These are phyloP conservation scores for Pochonia chlamydosporia DNA, from an alignment of 2,329 filamentous ascomycete species.

Conservation along the genomic window DNA sequence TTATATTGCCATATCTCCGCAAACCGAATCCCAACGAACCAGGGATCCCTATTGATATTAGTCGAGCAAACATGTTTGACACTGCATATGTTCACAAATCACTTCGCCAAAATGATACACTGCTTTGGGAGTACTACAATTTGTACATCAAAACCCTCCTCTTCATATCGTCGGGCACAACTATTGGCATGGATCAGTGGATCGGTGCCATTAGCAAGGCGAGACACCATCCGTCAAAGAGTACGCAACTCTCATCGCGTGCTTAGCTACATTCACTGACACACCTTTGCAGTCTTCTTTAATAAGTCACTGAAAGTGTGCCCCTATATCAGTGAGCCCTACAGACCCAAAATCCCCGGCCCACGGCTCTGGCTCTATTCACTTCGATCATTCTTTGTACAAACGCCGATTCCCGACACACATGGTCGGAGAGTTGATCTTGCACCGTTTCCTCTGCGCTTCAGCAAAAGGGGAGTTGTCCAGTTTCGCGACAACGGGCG, in stretches of 20 bases:
- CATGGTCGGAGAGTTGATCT: conserved; percentile 31
- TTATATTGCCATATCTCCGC: conserved; percentile 13
- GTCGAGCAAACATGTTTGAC: conserved; percentile 38
- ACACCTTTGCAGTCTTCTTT: conserved; percentile 28
- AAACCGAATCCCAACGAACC: conserved; percentile 13
- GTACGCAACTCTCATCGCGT: conserved; percentile 6
- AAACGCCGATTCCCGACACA: conserved; percentile 27
- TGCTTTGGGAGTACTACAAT: conserved; percentile 37
- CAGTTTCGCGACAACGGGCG: conserved; percentile 26
- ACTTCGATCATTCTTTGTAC: conserved; percentile 28
- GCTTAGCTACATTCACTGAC: neutral
- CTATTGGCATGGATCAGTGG: conserved; percentile 35
- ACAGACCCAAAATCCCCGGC: conserved; percentile 19
- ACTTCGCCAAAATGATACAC: conserved; percentile 25
- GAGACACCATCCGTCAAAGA: conserved; percentile 22
- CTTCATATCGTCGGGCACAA: conserved; percentile 27
- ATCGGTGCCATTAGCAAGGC: conserved; percentile 29
- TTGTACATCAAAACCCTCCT: conserved; percentile 30
- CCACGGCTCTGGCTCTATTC: conserved; percentile 13
- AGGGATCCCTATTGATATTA: conserved; percentile 36
- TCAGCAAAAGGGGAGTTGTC: conserved; percentile 26
- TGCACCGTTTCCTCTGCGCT: conserved; percentile 33
- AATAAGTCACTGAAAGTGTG: conserved; percentile 31
- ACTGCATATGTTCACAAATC: conserved; percentile 37
- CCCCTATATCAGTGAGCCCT: conserved; percentile 29